phyloP scores from a whole-genome alignment of 2,329 filamentous ascomycete genomes.

The Alternaria angustiovoidea region DNA sequence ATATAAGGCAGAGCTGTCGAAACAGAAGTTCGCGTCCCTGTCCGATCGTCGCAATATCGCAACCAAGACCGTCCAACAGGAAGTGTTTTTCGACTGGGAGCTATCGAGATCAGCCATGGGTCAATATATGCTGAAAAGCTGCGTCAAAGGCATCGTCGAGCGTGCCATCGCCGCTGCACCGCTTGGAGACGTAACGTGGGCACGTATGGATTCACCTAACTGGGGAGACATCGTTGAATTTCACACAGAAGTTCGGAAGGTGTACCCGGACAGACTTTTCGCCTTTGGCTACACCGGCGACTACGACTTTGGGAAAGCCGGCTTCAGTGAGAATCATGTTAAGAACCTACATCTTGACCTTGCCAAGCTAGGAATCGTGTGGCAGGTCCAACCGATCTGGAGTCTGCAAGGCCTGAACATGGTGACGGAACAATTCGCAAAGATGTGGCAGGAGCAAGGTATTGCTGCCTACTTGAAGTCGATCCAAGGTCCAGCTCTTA shows the following conservation, averaged over 20 bases:
- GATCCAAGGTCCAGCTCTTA: conserved; percentile 36
- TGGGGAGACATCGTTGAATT: conserved; percentile 52
- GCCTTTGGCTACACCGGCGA: conserved; percentile 52
- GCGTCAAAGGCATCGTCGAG: conserved; percentile 44
- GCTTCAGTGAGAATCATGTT: conserved; percentile 44
- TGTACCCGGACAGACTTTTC: conserved; percentile 49
- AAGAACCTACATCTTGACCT: conserved; percentile 45
- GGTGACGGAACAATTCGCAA: conserved; percentile 45
- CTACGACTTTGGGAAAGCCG: conserved; percentile 49
- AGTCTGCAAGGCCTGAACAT: conserved; percentile 48
- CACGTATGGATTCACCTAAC: conserved; percentile 46
- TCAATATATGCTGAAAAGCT: conserved; percentile 49
- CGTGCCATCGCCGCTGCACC: conserved; percentile 48
- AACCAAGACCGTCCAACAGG: conserved; percentile 20
- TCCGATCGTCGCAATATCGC: neutral
- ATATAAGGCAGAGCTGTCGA: neutral
- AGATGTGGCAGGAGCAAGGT: conserved; percentile 46
- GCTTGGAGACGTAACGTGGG: conserved; percentile 51
- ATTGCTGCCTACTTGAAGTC: conserved; percentile 49
- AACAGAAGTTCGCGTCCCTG: neutral
- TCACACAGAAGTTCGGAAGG: conserved; percentile 47
- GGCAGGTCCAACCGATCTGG: conserved; percentile 56
- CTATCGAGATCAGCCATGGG: conserved; percentile 45
- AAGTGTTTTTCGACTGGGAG: conserved; percentile 47
- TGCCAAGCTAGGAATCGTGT: conserved; percentile 51